A percentile compares a stretch with the other conserved stretches of the same genome.
Evolutionary conservation across 192 early-diverging fungal species (phyloP).

Genomic region (Entrophospora sp.): DNA sequence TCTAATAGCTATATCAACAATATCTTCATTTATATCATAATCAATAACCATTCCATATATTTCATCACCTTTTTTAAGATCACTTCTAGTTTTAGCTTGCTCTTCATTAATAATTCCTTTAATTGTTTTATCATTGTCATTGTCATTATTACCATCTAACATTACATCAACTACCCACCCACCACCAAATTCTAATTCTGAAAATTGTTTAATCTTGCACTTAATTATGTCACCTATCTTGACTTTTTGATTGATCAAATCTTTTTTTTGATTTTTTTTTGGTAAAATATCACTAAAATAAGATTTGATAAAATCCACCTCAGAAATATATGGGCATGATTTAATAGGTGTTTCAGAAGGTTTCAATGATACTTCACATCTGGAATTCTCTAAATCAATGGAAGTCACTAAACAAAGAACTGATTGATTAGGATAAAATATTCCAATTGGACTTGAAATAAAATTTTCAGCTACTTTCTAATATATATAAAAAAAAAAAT

Average conservation of each 20-base stretch:
- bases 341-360: constrained; percentile 39
- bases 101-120: constrained; percentile 52
- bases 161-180: neutral
- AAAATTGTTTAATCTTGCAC: constrained; percentile 39
- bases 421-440: constrained; percentile 55
- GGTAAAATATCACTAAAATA: constrained; percentile 43
- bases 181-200: too few species aligned
- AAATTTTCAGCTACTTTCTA: constrained; percentile 45
- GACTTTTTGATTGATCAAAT: constrained; percentile 19
- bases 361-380: constrained; percentile 59
- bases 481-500: neutral
- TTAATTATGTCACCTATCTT: constrained; percentile 41
- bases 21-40: constrained; percentile 52
- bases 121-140: constrained; percentile 35
- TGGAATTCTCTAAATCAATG: constrained; percentile 41
- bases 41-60: constrained; percentile 58
- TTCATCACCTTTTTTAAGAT: constrained; percentile 39
- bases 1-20: constrained; percentile 57
- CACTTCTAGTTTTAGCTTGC: constrained; percentile 38
- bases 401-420: constrained; percentile 53
- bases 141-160: constrained; percentile 16
- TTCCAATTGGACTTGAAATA: constrained; percentile 44
- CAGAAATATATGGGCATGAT: constrained; percentile 31
- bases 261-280: constrained; percentile 23
- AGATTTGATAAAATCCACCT: constrained; percentile 41